Conservation (phyloP, 257 asterid genomes). For the Solanum tacnaense region DNA sequence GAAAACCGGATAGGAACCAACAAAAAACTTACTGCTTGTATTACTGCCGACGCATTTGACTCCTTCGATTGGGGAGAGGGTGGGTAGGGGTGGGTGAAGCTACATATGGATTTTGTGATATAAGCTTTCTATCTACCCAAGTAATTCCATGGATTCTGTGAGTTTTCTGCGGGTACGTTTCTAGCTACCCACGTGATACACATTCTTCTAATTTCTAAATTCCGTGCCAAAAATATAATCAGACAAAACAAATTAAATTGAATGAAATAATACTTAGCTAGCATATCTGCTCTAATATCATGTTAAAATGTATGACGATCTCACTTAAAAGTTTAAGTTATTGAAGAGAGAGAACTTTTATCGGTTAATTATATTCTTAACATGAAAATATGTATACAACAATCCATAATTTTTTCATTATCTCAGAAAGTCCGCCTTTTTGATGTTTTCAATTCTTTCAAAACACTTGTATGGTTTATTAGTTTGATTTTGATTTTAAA, state of each 20-base stretch:
- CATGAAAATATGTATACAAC: background rate
- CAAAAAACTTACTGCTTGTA: background rate
- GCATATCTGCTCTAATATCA: no score
- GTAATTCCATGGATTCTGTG: background rate
- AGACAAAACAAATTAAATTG: background rate
- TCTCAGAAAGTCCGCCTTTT: background rate
- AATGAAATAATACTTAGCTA: no score
- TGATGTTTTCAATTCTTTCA: background rate
- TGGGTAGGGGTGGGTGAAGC: background rate
- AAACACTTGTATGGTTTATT: background rate
- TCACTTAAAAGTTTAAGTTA: no score
- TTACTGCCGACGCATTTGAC: background rate
- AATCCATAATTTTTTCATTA: background rate
- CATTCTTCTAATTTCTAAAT: background rate
- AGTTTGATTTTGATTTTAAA: no score
- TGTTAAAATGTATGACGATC: no score
- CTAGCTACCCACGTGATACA: background rate
- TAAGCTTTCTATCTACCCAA: background rate
- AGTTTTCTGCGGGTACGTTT: background rate
- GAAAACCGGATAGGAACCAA: no score
- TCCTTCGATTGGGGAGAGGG: background rate
- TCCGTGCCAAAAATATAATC: fast-evolving
- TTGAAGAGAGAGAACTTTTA: no score
- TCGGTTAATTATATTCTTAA: no score
- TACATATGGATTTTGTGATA: background rate